Base-by-base conservation (phyloP, 2,329 filamentous ascomycete species). In the Penicillium crustosum region DNA sequence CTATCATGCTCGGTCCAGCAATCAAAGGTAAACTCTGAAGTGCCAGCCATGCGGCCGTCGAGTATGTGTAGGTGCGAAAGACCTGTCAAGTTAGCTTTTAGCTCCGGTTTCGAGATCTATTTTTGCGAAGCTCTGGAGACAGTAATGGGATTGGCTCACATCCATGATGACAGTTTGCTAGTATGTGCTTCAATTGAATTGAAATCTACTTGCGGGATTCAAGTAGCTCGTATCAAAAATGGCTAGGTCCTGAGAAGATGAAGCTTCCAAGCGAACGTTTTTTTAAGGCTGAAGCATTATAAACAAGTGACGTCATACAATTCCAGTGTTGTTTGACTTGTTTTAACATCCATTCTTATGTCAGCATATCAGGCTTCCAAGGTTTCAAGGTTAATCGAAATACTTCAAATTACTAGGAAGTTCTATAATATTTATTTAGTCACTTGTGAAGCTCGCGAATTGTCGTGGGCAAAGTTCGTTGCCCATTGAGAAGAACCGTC, bases 1-100 rank as follows among this genome's bases (percentile, higher is more conserved):
- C 78, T 23, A 89, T 84, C 64, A 89, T 78, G 27, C 81, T 83
- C 0, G 87, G 87, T 6, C 82, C 81, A 6, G 81, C 65, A 53
- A 89, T 79, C 59, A 89, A 77, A 0, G 85, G 79, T 12, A 84
- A 44, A 39, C 77, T 76, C 62, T 81, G 77, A 17, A 80, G 57
- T 2, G 67, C 65, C 25, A 80, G 70, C 78, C 78, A 81, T 61
- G 66, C 74, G 38, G 73, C 73, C 17, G 78, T 78, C 51, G 74
- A 70, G 59, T 78, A 79, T 12, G 75, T 76, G 64, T 80, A 80
- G n/a, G 70, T 56, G 55, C 75, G 73, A 63, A 79, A 79, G 43
- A 75, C 75, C 77, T 79, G 41, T 41, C 5, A n/a, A 23, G 7
- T 15, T 15, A n/a, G 13, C 10, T 47, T 48, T n/a, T 36, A 49